These are phyloP conservation scores for Aristolochia contorta DNA, from an alignment of 164 flowering plant species.

Conservation along the genomic window DNA sequence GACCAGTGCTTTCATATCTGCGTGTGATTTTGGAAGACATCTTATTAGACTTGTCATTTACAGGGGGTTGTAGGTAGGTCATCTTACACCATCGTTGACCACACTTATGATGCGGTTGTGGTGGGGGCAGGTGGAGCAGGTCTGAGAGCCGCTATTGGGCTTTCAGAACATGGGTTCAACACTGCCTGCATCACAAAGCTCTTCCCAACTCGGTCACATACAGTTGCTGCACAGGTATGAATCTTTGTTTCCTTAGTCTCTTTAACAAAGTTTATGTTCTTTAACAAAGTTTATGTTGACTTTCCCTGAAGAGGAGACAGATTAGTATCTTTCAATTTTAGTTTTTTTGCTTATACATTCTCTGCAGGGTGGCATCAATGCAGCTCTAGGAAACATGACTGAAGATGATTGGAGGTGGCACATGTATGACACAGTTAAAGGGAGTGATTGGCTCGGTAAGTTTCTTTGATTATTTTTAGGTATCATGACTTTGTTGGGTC, in stretches of 20 bases:
- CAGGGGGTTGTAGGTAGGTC: constrained; percentile 29
- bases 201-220: constrained; percentile 87
- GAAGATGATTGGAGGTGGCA: constrained; percentile 99
- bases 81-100: constrained; percentile 74
- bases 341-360: constrained; percentile 3
- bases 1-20: neutral
- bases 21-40: neutral
- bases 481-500: too few species aligned
- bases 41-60: neutral
- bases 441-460: constrained; percentile 76
- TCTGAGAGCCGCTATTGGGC: constrained; percentile 85
- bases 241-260: too few species aligned
- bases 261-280: too few species aligned
- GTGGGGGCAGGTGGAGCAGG: constrained; percentile 98
- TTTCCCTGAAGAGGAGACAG: too few species aligned
- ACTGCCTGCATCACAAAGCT: constrained; percentile 95
- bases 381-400: constrained; percentile 93
- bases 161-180: constrained; percentile 91
- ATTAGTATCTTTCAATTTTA: too few species aligned
- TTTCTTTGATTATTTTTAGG: neutral
- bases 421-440: constrained; percentile 98
- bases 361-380: constrained; percentile 97
- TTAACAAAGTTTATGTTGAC: too few species aligned
- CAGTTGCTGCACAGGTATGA: constrained; percentile 87
- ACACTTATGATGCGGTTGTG: constrained; percentile 85